A percentile compares a stretch with the other conserved stretches of the same genome.
Conservation (phyloP, 768 basidiomycete genomes). For the Pleurotus tuoliensis region DNA sequence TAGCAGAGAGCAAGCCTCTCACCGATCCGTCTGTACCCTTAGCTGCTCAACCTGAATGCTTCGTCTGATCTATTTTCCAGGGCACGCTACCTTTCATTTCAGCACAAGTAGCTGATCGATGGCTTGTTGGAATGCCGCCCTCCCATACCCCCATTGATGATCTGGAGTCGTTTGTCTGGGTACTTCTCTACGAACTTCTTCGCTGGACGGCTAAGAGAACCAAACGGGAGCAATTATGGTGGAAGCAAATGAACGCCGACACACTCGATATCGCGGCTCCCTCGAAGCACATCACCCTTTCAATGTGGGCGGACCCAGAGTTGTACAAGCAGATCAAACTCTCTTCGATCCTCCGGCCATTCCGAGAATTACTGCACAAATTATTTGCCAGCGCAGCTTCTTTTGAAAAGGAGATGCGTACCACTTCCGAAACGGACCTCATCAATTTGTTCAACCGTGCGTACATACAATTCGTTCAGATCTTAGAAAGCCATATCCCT, state of each 20-base stretch:
- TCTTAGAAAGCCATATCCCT: too few species aligned
- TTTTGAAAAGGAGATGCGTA: too few species aligned
- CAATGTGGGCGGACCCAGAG: too few species aligned
- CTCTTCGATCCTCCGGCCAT: too few species aligned
- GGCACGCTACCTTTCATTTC: conserved; percentile 8
- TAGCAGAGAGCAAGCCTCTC: background rate
- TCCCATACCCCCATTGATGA: conserved; percentile 10
- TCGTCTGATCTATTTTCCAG: background rate
- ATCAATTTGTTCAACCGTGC: too few species aligned
- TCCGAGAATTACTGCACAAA: too few species aligned
- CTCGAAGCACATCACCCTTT: too few species aligned
- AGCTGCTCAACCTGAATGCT: background rate
- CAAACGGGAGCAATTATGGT: background rate
- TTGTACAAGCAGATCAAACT: too few species aligned
- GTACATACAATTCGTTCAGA: too few species aligned
- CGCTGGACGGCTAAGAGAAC: background rate
- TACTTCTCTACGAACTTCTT: conserved; percentile 1
- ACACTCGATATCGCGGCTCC: background rate
- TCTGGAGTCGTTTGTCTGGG: conserved; percentile 10
- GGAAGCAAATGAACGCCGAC: background rate
- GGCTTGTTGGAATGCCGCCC: background rate
- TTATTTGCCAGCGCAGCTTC: too few species aligned
- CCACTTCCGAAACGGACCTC: too few species aligned
- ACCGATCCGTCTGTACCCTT: conserved; percentile 5
- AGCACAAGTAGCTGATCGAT: background rate